Evolutionary conservation across 2,329 filamentous ascomycete genomes (phyloP), one percentile per base, ranked within the genome.

Genomic region (Lithohypha guttulata): DNA sequence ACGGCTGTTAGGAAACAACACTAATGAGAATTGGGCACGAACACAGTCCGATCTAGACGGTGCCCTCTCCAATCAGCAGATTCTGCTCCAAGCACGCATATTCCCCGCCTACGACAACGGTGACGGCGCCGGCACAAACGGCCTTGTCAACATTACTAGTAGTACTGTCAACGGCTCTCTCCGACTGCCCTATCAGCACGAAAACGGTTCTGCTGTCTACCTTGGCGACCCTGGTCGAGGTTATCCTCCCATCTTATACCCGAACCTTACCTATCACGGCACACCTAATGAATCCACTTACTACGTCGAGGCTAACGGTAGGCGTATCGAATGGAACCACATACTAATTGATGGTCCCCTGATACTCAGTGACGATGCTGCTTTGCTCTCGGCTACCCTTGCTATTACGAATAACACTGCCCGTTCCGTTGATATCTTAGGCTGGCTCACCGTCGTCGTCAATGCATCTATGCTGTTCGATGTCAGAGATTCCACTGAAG

Each of bases 371-470:
- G 63, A 73, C 30, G 75, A 76, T 0, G 82, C 81, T 47, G 82
- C 83, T 15, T 64, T 95, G 8, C 57, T 93, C 9, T 94, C 86
- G 2, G 66, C 93, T 42, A 93, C 86, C 0, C 62, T 89, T 11
- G 84, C 86, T 0, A 75, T 95, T 38, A 71, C 83, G 43, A 77
- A 81, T 55, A 77, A 81, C 55, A 81, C 79, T 48, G 68, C 69
- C 2, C 70, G 71, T 2, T 57, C 61, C 28, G 63, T 63, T 3
- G 77, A 81, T 45, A 73, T 89, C 1, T 67, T 94, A 4, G 87
- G 84, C 2, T 94, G 85, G 65, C 73, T 94, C 64, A 93, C 85
- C 1, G 64, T 89, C 2, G 67, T 93, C n/a, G 71, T 82, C 40
- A 74, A 82, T 41, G 79, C 79, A 2, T 62, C 64, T 3, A 69